Percentiles rank a stretch among this genome's conserved stretches.
Conservation (phyloP, 148 eudicot species). For the Polygonum maritimum region DNA sequence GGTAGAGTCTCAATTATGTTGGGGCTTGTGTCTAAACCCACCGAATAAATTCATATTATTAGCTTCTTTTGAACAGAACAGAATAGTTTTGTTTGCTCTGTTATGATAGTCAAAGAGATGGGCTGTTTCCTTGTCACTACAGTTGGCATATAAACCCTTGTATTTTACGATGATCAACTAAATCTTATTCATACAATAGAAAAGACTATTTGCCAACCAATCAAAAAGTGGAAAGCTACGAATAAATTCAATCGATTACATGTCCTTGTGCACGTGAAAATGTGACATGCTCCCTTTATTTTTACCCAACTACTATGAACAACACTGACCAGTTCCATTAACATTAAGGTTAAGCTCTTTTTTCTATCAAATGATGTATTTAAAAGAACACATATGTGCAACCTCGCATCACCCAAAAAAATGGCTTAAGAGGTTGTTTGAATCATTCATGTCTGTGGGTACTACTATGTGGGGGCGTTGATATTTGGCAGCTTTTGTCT, state of each 20-base stretch:
- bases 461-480: neutral
- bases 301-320: neutral
- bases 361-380: too few species aligned
- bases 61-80: neutral
- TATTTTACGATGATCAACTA: neutral
- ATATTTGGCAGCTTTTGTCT: neutral
- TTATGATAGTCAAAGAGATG: neutral
- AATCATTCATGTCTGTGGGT: neutral
- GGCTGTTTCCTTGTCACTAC: constrained; percentile 4
- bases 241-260: neutral
- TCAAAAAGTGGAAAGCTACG: constrained; percentile 6
- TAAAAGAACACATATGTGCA: too few species aligned
- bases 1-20: neutral
- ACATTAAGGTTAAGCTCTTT: neutral
- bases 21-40: neutral
- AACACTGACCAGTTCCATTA: neutral
- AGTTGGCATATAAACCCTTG: constrained; percentile 5
- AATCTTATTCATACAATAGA: neutral
- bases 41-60: neutral
- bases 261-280: constrained; percentile 9
- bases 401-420: too few species aligned
- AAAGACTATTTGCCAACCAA: neutral
- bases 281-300: neutral
- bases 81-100: neutral
- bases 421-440: neutral